phyloP scores from a whole-genome alignment of 257 asterid species.

The Agastache rugosa region DNA sequence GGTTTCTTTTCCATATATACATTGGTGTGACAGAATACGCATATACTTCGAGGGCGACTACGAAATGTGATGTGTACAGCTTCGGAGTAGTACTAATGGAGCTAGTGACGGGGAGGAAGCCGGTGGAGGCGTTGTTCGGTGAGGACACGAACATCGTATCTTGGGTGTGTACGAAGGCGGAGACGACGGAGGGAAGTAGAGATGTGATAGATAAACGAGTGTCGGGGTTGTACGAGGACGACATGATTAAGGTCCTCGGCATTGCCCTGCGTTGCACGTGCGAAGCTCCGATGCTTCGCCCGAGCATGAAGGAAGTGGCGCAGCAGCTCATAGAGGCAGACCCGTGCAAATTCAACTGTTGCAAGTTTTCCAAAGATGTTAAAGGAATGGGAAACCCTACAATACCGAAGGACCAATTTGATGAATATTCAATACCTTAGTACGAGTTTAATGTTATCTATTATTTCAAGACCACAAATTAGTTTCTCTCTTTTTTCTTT shows the following conservation, averaged over 20 bases:
- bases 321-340: slow-evolving; percentile 78
- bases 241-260: slow-evolving; percentile 80
- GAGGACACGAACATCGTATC: slow-evolving; percentile 80
- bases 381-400: slow-evolving; percentile 33
- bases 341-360: slow-evolving; percentile 64
- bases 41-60: slow-evolving; percentile 87
- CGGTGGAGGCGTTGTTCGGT: slow-evolving; percentile 85
- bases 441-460: not conserved
- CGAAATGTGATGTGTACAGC: slow-evolving; percentile 91
- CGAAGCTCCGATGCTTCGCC: slow-evolving; percentile 67
- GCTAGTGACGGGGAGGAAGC: slow-evolving; percentile 84
- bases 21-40: slow-evolving; percentile 67
- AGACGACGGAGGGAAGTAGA: slow-evolving; percentile 65
- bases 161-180: slow-evolving; percentile 79
- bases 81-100: slow-evolving; percentile 93
- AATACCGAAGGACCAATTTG: slow-evolving; percentile 30
- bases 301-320: slow-evolving; percentile 82
- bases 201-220: slow-evolving; percentile 74
- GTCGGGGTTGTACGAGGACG: slow-evolving; percentile 62
- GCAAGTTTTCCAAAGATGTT: slow-evolving; percentile 30
- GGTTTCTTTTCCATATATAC: too few species aligned
- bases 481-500: not conserved
- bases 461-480: not conserved
- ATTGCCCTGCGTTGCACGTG: slow-evolving; percentile 88
- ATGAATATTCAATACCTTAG: not conserved